These are phyloP conservation scores for Peronosclerospora sorghi DNA, from an alignment of 352 stramenopile species.

Conservation along the genomic window DNA sequence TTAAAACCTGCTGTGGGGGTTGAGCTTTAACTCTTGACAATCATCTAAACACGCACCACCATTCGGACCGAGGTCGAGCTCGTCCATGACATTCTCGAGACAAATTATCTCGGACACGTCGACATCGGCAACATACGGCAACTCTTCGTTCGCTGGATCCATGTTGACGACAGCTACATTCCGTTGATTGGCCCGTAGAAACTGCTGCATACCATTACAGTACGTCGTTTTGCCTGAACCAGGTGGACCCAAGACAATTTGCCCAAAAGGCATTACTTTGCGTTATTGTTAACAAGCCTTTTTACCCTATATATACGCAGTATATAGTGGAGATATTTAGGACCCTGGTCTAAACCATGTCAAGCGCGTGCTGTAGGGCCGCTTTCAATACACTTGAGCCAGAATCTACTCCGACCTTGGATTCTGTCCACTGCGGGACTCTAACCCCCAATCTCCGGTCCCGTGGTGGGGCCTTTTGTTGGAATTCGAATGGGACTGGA, in stretches of 20 bases:
- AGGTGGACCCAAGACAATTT: constrained; percentile 64
- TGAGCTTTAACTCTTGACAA: not conserved
- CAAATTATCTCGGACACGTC: constrained; percentile 96
- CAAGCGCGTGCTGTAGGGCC: too few species aligned
- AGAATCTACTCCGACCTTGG: too few species aligned
- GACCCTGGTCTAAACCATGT: too few species aligned
- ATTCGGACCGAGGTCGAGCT: constrained; percentile 94
- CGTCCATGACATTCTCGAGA: constrained; percentile 90
- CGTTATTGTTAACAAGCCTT: too few species aligned
- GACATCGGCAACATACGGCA: constrained; percentile 70
- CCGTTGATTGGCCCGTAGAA: constrained; percentile 54
- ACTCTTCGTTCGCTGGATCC: constrained; percentile 94
- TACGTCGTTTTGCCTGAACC: constrained; percentile 97
- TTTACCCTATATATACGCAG: too few species aligned
- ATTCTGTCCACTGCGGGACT: too few species aligned
- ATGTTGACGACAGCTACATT: constrained; percentile 93
- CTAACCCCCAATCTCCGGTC: too few species aligned
- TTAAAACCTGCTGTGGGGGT: too few species aligned
- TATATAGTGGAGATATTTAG: too few species aligned
- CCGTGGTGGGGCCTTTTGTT: too few species aligned
- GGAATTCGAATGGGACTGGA: too few species aligned
- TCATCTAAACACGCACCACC: constrained; percentile 48
- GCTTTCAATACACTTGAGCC: too few species aligned
- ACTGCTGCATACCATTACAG: constrained; percentile 96
- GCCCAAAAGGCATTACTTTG: constrained; percentile 74